A percentile compares a stretch with the other conserved stretches of the same genome.
Conservation (phyloP, 306 rosid species). For the Begonia loranthoides region DNA sequence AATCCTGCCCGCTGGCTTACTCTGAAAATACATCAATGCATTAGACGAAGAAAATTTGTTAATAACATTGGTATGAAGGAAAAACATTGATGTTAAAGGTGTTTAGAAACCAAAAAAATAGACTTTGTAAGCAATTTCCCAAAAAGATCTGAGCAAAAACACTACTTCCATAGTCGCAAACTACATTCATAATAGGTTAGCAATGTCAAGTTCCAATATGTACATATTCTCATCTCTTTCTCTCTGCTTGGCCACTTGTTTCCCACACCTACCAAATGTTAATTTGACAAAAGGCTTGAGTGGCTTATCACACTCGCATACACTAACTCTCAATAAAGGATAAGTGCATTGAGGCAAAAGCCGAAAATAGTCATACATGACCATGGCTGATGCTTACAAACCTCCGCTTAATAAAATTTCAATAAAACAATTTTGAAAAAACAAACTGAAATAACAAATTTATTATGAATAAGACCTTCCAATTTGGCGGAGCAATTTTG, state of each 20-base stretch:
- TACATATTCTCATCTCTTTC: background rate
- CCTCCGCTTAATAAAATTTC: too few species aligned
- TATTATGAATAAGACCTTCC: slow-evolving; percentile 47
- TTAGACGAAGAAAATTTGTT: background rate
- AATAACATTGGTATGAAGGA: background rate
- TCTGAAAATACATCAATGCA: slow-evolving; percentile 22
- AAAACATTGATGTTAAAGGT: background rate
- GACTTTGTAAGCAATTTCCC: too few species aligned
- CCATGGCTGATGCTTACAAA: too few species aligned
- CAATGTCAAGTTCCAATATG: background rate
- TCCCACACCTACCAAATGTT: too few species aligned
- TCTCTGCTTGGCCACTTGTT: too few species aligned
- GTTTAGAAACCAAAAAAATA: too few species aligned
- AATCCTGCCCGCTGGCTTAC: slow-evolving; percentile 63
- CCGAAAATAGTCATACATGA: background rate
- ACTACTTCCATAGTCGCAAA: background rate
- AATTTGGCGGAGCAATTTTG: slow-evolving; percentile 61
- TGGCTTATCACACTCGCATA: background rate
- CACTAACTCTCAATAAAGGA: too few species aligned
- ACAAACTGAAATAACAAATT: background rate
- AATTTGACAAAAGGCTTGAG: too few species aligned
- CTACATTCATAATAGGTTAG: background rate
- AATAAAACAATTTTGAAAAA: background rate
- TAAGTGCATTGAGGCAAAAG: background rate
- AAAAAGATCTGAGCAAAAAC: too few species aligned